Base-by-base conservation (phyloP, 2,329 filamentous ascomycete species). In the Teratosphaeria zuluensis region DNA sequence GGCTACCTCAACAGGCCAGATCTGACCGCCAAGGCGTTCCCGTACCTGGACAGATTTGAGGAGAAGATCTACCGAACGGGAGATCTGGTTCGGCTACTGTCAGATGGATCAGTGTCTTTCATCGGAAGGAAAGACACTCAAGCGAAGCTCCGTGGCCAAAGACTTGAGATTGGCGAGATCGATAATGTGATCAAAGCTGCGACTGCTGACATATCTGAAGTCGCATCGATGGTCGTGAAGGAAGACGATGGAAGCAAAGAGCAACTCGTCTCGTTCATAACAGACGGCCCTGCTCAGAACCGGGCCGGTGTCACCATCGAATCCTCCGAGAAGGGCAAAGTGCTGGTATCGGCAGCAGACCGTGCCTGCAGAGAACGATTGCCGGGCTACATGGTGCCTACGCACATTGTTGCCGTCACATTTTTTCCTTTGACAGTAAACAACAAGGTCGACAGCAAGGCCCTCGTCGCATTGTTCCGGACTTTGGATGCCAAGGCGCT, bases 101-200 rank as follows among this genome's bases (percentile, higher is more conserved):
- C 90, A 56, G 88, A 96, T 70, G 85, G 84, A 0, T 90, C 87
- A 51, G 92, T 96, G 64, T 88, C 92, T 58, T 96, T 96, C 69
- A 78, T 95, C 1, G 92, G 92, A 2, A 84, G 92, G 14, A 88
- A 87, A 5, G 92, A 97, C 69, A 90, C 95, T 58, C 92, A 97
- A 73, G 86, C 96, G 62, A 97, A 97, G 71, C 80, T 96, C 2
- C 84, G 92, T 11, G 92, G 92, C 0, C 92, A 96, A 70, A 81
- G 92, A 14, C 80, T 97, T 0, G 92, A 97, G 68, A 87, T 95
- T 61, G 89, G 87, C 0, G 92, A 97, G 75, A 95, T 96, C 72
- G 94, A 95, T 65, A 86, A 92, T 54, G 83, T 88, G 8, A 90
- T 96, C 65, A 85, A 84, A 53, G 77, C 81, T 21, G 81, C 82